A percentile compares a stretch with the other conserved stretches of the same genome.
Conservation (phyloP, 1,139 yeast genomes). For the Protomyces arabidopsidicola region DNA sequence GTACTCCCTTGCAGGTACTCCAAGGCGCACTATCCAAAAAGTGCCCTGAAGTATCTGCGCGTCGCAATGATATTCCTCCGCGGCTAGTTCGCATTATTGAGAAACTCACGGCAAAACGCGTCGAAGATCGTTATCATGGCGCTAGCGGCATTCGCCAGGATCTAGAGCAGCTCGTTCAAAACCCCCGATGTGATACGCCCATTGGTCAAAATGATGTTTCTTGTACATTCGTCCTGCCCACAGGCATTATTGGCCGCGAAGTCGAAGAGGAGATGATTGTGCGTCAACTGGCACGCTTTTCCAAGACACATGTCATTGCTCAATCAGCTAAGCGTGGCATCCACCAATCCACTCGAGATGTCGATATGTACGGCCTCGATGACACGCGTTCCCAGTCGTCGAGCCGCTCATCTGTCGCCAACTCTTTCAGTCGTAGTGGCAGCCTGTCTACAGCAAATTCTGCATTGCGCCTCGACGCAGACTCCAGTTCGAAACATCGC, state of each 20-base stretch:
- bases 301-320: background rate
- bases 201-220: conserved; percentile 31
- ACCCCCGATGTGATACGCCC: conserved; percentile 22
- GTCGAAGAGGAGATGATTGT: conserved; percentile 24
- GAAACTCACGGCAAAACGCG: conserved; percentile 32
- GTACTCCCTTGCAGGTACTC: conserved; percentile 31
- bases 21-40: conserved; percentile 32
- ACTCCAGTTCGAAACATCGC: background rate
- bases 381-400: background rate
- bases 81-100: conserved; percentile 29
- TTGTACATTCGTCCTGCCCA: conserved; percentile 29
- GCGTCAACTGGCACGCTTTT: conserved; percentile 19
- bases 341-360: background rate
- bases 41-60: conserved; percentile 30
- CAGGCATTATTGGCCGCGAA: conserved; percentile 30
- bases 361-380: background rate
- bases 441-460: background rate
- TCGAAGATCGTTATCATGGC: conserved; percentile 29
- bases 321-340: background rate
- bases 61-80: conserved; percentile 32
- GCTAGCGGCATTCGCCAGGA: conserved; percentile 31
- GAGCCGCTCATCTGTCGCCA: background rate
- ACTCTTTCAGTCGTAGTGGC: conserved; percentile 2
- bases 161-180: conserved; percentile 6
- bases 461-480: background rate